phyloP scores from a whole-genome alignment of 306 rosid genomes.

The Dalbergia cochinchinensis region DNA sequence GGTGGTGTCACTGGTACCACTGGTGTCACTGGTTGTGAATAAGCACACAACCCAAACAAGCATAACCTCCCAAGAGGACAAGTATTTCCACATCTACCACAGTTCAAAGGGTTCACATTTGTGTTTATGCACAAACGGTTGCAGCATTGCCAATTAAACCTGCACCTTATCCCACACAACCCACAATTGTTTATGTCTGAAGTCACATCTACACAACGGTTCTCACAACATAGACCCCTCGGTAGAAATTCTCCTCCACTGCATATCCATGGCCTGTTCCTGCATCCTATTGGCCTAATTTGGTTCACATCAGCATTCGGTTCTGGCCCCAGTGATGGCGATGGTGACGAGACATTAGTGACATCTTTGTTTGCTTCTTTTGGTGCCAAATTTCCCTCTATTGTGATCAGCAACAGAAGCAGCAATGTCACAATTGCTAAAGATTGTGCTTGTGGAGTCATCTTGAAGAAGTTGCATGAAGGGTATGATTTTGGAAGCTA shows the following conservation, averaged over 20 bases:
- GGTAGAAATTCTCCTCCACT: conserved; percentile 40
- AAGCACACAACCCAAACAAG: conserved; percentile 61
- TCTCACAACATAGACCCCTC: conserved; percentile 53
- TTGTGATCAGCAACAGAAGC: conserved; percentile 27
- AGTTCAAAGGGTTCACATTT: conserved; percentile 47
- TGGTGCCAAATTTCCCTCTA: conserved; percentile 26
- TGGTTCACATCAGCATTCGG: background rate
- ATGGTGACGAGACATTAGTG: conserved; percentile 11
- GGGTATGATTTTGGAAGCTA: background rate
- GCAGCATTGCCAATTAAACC: conserved; percentile 57
- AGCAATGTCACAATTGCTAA: conserved; percentile 33
- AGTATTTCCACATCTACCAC: conserved; percentile 68
- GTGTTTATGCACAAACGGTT: conserved; percentile 57
- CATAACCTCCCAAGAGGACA: conserved; percentile 61
- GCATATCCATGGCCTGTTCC: conserved; percentile 49
- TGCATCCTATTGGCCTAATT: conserved; percentile 46
- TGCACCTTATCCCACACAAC: conserved; percentile 53
- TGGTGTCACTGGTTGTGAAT: background rate
- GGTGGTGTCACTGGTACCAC: conserved; percentile 14
- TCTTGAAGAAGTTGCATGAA: background rate
- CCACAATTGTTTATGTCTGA: conserved; percentile 63
- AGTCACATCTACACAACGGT: conserved; percentile 60
- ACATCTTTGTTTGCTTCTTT: background rate
- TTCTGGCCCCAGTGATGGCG: conserved; percentile 31
- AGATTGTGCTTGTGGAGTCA: conserved; percentile 24